These are phyloP conservation scores for Crithidia sp. DNA, from an alignment of 208 protist species.

Conservation along the genomic window DNA sequence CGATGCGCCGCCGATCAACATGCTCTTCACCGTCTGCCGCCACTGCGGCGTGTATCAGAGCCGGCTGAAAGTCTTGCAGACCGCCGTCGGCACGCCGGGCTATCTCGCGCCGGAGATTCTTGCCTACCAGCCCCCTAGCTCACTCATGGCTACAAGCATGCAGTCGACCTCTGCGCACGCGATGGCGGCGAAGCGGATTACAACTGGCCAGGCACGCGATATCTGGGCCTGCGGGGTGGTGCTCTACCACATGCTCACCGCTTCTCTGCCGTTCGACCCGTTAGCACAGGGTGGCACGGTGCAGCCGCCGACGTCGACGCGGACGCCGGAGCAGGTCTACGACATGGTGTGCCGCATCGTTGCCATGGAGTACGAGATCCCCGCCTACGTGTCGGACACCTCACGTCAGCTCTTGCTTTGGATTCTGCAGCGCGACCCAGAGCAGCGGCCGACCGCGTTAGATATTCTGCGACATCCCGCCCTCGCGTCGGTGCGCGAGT, in stretches of 20 bases:
- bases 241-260: constrained; percentile 91
- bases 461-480: constrained; percentile 53
- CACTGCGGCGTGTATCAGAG: constrained; percentile 48
- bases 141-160: constrained; percentile 31
- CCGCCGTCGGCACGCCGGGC: constrained; percentile 66
- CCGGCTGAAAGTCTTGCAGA: constrained; percentile 55
- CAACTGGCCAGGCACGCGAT: constrained; percentile 89
- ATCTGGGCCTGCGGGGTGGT: constrained; percentile 95
- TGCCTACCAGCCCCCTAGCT: constrained; percentile 32
- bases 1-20: constrained; percentile 30
- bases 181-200: constrained; percentile 17
- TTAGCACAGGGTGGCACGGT: constrained; percentile 28
- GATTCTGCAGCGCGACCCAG: constrained; percentile 48
- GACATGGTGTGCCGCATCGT: constrained; percentile 59
- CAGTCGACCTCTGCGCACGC: constrained; percentile 1
- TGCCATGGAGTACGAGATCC: constrained; percentile 62
- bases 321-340: constrained; percentile 39
- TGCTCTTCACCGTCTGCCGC: constrained; percentile 45
- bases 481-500: constrained; percentile 22
- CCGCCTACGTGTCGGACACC: constrained; percentile 40
- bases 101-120: constrained; percentile 90
- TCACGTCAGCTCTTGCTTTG: constrained; percentile 47
- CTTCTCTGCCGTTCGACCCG: constrained; percentile 81
- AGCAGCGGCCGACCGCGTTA: constrained; percentile 38
- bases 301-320: constrained; percentile 19